Evolutionary conservation across 2,329 filamentous ascomycete species (phyloP).

Genomic region (Sarocladium oryzae): DNA sequence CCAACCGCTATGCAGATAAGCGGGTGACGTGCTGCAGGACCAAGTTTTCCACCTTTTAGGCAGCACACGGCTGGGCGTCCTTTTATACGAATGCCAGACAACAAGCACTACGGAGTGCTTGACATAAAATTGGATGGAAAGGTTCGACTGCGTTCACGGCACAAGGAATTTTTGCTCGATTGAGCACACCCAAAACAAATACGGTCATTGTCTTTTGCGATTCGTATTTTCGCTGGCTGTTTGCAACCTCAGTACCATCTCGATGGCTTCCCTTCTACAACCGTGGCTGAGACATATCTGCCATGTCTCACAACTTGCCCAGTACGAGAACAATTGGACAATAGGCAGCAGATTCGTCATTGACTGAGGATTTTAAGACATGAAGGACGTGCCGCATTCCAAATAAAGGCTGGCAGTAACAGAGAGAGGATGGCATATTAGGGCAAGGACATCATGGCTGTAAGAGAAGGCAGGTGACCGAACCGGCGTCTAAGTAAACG

Average conservation of each 20-base stretch:
- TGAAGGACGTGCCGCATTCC: neutral
- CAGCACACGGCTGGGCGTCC: neutral
- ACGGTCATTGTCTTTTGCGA: neutral
- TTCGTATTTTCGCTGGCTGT: neutral
- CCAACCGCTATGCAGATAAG: conserved; percentile 1
- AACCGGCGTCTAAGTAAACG: no score
- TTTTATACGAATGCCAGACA: neutral
- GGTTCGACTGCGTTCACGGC: no score
- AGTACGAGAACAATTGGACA: neutral
- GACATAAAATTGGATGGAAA: no score
- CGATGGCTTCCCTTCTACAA: neutral
- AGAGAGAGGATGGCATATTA: no score
- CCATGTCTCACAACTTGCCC: neutral
- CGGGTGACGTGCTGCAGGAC: neutral
- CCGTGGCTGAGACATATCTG: neutral
- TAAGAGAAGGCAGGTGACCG: no score
- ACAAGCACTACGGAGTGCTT: neutral
- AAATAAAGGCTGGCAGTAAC: neutral
- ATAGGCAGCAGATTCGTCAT: neutral
- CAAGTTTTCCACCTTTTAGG: neutral
- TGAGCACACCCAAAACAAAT: no score
- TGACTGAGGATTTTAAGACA: neutral
- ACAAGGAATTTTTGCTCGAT: no score
- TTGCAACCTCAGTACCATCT: neutral
- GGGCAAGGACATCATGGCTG: no score